A percentile compares a stretch with the other conserved stretches of the same genome.
Evolutionary conservation across 192 early-diverging fungal species (phyloP).

Genomic region (Mortierella alpina): DNA sequence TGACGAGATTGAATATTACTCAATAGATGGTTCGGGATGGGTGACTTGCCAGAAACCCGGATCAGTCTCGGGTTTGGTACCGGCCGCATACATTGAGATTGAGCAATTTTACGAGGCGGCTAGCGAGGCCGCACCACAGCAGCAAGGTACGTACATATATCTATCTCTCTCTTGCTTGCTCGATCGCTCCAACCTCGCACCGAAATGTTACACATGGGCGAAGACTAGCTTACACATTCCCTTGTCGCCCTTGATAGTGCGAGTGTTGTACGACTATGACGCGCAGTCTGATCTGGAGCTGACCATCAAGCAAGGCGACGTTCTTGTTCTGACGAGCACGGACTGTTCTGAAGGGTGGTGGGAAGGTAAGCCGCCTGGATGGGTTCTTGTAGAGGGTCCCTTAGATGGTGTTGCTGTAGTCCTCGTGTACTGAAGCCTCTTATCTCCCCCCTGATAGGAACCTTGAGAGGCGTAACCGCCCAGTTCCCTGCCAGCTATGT

Average conservation of each 20-base stretch:
- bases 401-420: background rate
- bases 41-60: conserved; percentile 28
- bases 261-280: conserved; percentile 65
- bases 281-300: conserved; percentile 64
- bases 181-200: too few relatives aligned
- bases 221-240: background rate
- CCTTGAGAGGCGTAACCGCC: conserved; percentile 52
- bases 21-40: conserved; percentile 48
- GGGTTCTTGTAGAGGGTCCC: background rate
- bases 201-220: too few relatives aligned
- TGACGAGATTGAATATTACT: background rate
- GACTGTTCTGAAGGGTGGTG: conserved; percentile 68
- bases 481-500: conserved; percentile 67
- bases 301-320: conserved; percentile 58
- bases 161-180: background rate
- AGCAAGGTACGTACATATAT: conserved; percentile 21
- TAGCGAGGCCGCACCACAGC: conserved; percentile 11
- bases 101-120: conserved; percentile 38
- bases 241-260: conserved; percentile 34
- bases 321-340: conserved; percentile 57
- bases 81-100: conserved; percentile 62
- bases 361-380: conserved; percentile 58
- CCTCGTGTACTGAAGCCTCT: background rate
- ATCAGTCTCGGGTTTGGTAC: conserved; percentile 55
- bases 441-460: conserved; percentile 42